Evolutionary conservation across 164 flowering plant species (phyloP).

Genomic region (Vitis amurensis): DNA sequence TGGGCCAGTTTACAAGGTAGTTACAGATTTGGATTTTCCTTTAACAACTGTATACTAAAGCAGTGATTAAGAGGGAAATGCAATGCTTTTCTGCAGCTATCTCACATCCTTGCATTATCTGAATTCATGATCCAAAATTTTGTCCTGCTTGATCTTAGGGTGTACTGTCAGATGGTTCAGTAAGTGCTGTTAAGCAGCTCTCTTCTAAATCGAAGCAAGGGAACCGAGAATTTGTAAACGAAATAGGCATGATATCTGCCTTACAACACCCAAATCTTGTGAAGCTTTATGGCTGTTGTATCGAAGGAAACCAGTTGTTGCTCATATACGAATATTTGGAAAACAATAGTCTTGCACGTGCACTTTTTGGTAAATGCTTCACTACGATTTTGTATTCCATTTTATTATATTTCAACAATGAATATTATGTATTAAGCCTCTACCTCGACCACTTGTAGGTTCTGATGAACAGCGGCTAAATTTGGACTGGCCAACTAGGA

Average conservation of each 20-base stretch:
- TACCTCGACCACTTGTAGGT: slow-evolving; percentile 14
- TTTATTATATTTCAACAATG: too few relatives aligned
- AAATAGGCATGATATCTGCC: slow-evolving; percentile 74
- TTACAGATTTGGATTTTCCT: neutral
- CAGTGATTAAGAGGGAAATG: too few relatives aligned
- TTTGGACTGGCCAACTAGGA: slow-evolving; percentile 65
- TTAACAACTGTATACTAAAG: too few relatives aligned
- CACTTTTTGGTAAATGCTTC: slow-evolving; percentile 43
- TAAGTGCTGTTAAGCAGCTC: slow-evolving; percentile 72
- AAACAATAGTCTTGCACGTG: slow-evolving; percentile 70
- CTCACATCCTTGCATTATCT: neutral
- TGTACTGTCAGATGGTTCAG: slow-evolving; percentile 46
- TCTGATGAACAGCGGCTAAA: slow-evolving; percentile 31
- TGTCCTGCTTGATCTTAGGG: slow-evolving; percentile 36
- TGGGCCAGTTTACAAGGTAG: slow-evolving; percentile 84
- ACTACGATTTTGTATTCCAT: neutral
- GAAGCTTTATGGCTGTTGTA: slow-evolving; percentile 66
- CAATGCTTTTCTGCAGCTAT: too few relatives aligned
- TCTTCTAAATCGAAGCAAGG: slow-evolving; percentile 79
- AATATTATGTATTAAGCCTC: too few relatives aligned
- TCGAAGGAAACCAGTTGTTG: slow-evolving; percentile 63
- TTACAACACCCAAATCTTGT: slow-evolving; percentile 76
- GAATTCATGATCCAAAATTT: neutral
- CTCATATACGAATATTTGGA: slow-evolving; percentile 70
- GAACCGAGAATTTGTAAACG: slow-evolving; percentile 71